A percentile compares a stretch with the other conserved stretches of the same genome.
These are phyloP conservation scores for Termitomyces sp. DNA, from an alignment of 768 basidiomycete genomes.

Conservation along the genomic window DNA sequence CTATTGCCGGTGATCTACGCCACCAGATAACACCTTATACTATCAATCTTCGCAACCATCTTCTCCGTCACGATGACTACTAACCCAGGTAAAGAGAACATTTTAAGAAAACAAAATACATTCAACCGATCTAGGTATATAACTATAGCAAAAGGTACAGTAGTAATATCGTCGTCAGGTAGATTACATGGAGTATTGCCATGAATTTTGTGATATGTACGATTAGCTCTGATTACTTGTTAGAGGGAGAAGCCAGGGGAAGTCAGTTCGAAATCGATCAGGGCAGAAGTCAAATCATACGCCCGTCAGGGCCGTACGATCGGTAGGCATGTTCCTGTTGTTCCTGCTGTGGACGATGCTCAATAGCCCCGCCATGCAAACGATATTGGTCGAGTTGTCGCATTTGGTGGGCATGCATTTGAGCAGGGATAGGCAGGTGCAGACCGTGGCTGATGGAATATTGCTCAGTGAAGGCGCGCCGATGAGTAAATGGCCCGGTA, in stretches of 20 bases:
- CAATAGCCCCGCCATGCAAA: constrained; percentile 24
- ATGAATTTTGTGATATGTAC: constrained; percentile 3
- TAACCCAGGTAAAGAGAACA: background rate
- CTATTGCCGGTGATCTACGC: background rate
- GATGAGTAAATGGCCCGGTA: constrained; percentile 40
- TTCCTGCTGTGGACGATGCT: constrained; percentile 14
- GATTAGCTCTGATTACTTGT: constrained; percentile 15
- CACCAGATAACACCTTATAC: background rate
- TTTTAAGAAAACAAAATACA: constrained; percentile 17
- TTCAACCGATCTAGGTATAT: constrained; percentile 23
- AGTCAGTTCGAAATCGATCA: constrained; percentile 23
- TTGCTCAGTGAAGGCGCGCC: constrained; percentile 53
- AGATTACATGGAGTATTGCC: constrained; percentile 9
- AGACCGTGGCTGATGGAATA: constrained; percentile 45
- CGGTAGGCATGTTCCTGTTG: constrained; percentile 26
- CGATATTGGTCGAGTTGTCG: constrained; percentile 42
- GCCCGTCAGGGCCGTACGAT: constrained; percentile 39
- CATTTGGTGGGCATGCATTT: constrained; percentile 34
- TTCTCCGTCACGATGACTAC: background rate
- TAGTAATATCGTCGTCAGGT: constrained; percentile 22
- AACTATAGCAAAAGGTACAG: constrained; percentile 16
- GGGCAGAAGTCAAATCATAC: constrained; percentile 36
- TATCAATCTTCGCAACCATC: background rate
- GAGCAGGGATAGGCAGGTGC: constrained; percentile 43
- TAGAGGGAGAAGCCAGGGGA: constrained; percentile 1